Evolutionary conservation across 371 early-diverging fungal genomes (phyloP).

Genomic region (Rhizopus sp.): DNA sequence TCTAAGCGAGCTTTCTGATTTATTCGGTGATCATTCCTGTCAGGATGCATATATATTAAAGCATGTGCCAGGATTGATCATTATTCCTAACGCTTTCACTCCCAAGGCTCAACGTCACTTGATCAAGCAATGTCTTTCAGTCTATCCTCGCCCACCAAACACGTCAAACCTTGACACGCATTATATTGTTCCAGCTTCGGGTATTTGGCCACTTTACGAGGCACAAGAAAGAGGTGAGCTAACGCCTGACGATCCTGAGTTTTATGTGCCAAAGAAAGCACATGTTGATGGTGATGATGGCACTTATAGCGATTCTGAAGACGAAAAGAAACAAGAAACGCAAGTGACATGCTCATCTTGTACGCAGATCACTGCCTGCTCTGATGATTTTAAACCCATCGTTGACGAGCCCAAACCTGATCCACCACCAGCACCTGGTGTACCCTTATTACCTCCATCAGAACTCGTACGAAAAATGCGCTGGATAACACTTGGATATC

Average conservation of each 20-base stretch:
- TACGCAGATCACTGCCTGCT: conserved; percentile 23
- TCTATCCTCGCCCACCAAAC: conserved; percentile 74
- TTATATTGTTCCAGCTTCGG: conserved; percentile 64
- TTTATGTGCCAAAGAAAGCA: conserved; percentile 20
- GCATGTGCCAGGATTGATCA: conserved; percentile 48
- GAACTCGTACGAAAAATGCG: conserved; percentile 66
- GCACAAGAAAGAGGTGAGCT: conserved; percentile 23
- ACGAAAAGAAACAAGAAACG: background rate
- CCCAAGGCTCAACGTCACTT: conserved; percentile 64
- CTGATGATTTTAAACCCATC: conserved; percentile 25
- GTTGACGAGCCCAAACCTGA: conserved; percentile 22
- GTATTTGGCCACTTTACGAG: conserved; percentile 67
- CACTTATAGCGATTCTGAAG: conserved; percentile 10
- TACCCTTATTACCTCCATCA: conserved; percentile 39
- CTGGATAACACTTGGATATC: conserved; percentile 89
- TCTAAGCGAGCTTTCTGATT: conserved; percentile 15
- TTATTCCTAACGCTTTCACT: conserved; percentile 75
- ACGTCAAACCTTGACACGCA: conserved; percentile 86
- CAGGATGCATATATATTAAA: conserved; percentile 22
- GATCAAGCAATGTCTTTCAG: conserved; percentile 64
- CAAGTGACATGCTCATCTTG: background rate
- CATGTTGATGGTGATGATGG: conserved; percentile 10
- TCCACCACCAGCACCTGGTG: conserved; percentile 38
- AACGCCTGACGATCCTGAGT: conserved; percentile 25
- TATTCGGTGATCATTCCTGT: conserved; percentile 19